phyloP scores from a whole-genome alignment of 768 basidiomycete species.

The Panaeolus papilionaceus region DNA sequence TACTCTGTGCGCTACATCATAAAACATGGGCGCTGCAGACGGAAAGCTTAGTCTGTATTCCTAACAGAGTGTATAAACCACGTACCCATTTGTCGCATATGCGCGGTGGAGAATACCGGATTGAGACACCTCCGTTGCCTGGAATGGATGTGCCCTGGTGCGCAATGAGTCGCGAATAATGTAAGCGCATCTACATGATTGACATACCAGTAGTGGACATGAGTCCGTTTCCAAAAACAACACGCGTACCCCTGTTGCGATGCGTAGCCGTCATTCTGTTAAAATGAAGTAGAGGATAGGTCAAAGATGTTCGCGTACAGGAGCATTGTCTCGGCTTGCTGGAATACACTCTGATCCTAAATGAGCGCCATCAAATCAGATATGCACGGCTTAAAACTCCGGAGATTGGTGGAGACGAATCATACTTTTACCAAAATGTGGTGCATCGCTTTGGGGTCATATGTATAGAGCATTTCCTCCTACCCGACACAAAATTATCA shows the following conservation, averaged over 20 bases:
- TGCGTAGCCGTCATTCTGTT: too few relatives aligned
- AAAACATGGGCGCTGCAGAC: conserved; percentile 42
- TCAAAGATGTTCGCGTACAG: conserved; percentile 33
- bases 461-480: conserved; percentile 44
- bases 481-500: conserved; percentile 15
- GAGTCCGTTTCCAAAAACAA: conserved; percentile 30
- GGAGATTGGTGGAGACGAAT: background rate
- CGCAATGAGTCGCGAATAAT: too few relatives aligned
- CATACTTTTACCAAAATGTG: conserved; percentile 48
- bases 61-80: background rate
- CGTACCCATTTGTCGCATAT: conserved; percentile 43
- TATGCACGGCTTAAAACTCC: too few relatives aligned
- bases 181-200: background rate
- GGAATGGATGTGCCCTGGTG: conserved; percentile 45
- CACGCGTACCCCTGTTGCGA: too few relatives aligned
- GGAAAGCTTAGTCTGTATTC: background rate
- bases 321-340: conserved; percentile 34
- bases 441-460: conserved; percentile 51
- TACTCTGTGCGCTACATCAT: conserved; percentile 37
- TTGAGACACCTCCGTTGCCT: conserved; percentile 51
- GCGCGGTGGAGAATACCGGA: conserved; percentile 48
- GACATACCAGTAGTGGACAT: conserved; percentile 29
- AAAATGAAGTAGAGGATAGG: conserved; percentile 15
- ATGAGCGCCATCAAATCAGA: too few relatives aligned
- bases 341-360: conserved; percentile 39